Base-by-base conservation (phyloP, 2,329 filamentous ascomycete genomes). In the Bimuria novae-zelandiae region DNA sequence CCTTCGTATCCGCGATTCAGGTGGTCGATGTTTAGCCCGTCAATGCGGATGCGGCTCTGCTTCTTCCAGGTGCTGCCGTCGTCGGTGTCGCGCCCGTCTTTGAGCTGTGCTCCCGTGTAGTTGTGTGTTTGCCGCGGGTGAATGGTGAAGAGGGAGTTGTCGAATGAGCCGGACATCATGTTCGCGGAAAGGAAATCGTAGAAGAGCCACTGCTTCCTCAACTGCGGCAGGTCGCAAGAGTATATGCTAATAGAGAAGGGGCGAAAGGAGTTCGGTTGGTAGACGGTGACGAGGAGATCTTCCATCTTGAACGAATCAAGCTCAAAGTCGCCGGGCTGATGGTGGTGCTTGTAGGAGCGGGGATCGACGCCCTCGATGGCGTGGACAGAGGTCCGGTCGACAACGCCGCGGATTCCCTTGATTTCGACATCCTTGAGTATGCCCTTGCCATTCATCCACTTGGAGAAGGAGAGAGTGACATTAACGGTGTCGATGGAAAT, bases 361-460 rank as follows among this genome's bases (percentile, higher is more conserved):
- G 94, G 94, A 69, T 97, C 92, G 25, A 89, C 76, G 47, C 88
- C 85, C 29, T 80, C 81, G 4, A 83, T 79, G 83, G 90, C 94
- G 51, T 81, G 78, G 2, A 99, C 89, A 41, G 86, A 89, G 0
- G 92, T 96, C 54, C 94, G 85, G 74, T 99, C 94, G 39, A 99
- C 82, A 4, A 97, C 90, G 19, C 94, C 94, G 54, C 94, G 85
- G 25, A 99, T 89, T 4, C 94, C 94, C 68, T 92, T 94, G 47
- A 99, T 88, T 69, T 97, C 92, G 36, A 99, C 94, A 69, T 97
- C 90, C 63, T 90, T 88, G 7, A 99, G 79, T 5, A 95, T 81
- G 0, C 94, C 94, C 73, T 93, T 97, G 19, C 94, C 93, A 64
- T 96, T 97, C 85, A 96, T 95, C 94, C 94, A 99, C 71, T 97